Base-by-base conservation (phyloP, 495 filamentous ascomycete species). In the Talaromyces ruber region DNA sequence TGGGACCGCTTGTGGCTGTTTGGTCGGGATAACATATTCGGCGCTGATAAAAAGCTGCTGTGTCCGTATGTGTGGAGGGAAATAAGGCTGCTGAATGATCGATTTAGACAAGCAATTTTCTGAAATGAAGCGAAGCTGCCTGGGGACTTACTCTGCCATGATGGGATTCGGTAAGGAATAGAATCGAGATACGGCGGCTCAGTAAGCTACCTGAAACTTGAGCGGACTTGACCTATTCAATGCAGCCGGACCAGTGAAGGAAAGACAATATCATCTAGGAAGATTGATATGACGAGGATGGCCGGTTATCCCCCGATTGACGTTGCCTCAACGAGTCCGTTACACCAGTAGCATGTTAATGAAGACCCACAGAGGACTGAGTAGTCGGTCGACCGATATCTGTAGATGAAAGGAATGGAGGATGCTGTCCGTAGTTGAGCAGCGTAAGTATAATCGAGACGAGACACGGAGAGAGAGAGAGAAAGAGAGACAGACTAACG, bases 131-230 rank as follows among this genome's bases (percentile, higher is more conserved):
- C 8, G 21, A 12, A 28, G 11, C 28, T 34, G 16, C 14, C 28
- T 51, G n/a, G 22, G 54, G 39, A 73, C 77, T 67, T 74, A 79
- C 77, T 79, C 77, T 65, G 77, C 77, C 77, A 79, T 79, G 58
- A 53, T 62, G 69, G 57, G 14, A 51, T 29, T 18, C 22, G 58
- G 9, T 45, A 45, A 58, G 5, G 29, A 32, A 58, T 54, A 54
- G 0, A 25, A 54, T 18, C 52, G 52, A 16, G 24, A 29, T 9
- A 47, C 43, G 43, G 39, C n/a, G 22, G 52, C 21, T 26, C 52
- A 26, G 22, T 24, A 24, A 54, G 22, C n/a, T 32, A 25, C n/a
- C 3, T 16, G 5, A 32, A 32, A 34, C n/a, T n/a, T 0, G 54
- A 57, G n/a, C 34, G 54, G 12, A 54, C 3, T 16, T 29, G 28